A percentile compares a stretch with the other conserved stretches of the same genome.
Evolutionary conservation across 768 basidiomycete genomes (phyloP).

Genomic region (Leccinum sublutescens): DNA sequence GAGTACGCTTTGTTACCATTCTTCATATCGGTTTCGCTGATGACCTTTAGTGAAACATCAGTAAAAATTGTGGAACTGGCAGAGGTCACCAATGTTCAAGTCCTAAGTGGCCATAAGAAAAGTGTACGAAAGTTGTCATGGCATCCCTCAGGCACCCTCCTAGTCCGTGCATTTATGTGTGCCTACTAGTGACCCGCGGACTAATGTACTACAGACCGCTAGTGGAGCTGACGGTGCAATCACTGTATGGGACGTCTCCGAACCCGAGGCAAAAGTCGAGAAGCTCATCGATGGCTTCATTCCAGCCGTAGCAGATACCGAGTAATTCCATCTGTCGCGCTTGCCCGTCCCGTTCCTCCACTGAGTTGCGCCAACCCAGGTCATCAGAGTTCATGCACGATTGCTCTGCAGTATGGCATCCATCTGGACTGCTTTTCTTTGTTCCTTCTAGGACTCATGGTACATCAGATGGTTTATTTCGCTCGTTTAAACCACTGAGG

Average conservation of each 20-base stretch:
- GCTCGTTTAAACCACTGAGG: not conserved
- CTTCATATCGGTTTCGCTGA: conserved; percentile 13
- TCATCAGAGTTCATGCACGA: conserved; percentile 65
- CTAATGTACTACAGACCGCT: conserved; percentile 56
- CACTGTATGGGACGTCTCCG: conserved; percentile 76
- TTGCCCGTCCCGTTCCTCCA: not conserved
- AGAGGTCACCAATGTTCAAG: conserved; percentile 57
- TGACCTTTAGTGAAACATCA: conserved; percentile 58
- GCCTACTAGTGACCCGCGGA: not conserved
- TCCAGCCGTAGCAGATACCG: conserved; percentile 61
- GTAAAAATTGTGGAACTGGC: conserved; percentile 77
- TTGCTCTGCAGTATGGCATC: conserved; percentile 89
- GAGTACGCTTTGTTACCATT: conserved; percentile 50
- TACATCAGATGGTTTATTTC: conserved; percentile 31
- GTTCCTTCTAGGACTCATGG: conserved; percentile 75
- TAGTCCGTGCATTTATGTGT: conserved; percentile 49
- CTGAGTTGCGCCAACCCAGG: conserved; percentile 35
- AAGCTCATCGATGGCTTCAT: conserved; percentile 78
- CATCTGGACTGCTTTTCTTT: conserved; percentile 83
- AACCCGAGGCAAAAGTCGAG: conserved; percentile 56
- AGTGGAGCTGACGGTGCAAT: conserved; percentile 85
- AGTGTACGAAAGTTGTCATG: conserved; percentile 82
- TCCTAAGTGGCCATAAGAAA: conserved; percentile 72
- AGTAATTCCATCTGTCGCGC: conserved; percentile 40
- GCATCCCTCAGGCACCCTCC: conserved; percentile 81